Conservation (phyloP, 768 basidiomycete species). For the Psilocybe azurescens region DNA sequence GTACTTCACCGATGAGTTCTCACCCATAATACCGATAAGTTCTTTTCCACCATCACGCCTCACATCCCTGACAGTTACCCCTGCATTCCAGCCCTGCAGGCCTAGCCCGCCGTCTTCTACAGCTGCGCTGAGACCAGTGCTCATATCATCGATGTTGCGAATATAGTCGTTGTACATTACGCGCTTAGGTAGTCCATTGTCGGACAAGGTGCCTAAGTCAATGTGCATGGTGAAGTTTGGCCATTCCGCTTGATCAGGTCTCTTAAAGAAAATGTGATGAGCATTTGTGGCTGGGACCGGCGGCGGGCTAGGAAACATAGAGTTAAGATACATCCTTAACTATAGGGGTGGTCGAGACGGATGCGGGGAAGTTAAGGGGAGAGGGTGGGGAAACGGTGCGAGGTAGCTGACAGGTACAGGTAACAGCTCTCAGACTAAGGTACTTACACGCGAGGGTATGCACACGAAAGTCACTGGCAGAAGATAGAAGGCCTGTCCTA, state of each 20-base stretch:
- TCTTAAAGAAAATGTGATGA: slow-evolving; percentile 57
- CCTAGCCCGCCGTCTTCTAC: slow-evolving; percentile 61
- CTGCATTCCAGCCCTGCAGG: slow-evolving; percentile 46
- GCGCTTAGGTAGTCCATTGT: slow-evolving; percentile 22
- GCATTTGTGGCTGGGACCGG: slow-evolving; percentile 53
- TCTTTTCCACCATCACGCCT: slow-evolving; percentile 38
- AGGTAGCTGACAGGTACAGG: too few relatives aligned
- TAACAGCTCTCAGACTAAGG: too few relatives aligned
- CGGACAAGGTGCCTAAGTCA: slow-evolving; percentile 38
- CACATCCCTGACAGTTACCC: slow-evolving; percentile 49
- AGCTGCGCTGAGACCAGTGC: slow-evolving; percentile 60
- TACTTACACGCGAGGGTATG: too few relatives aligned
- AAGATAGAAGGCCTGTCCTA: too few relatives aligned
- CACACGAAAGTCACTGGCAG: too few relatives aligned
- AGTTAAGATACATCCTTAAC: slow-evolving; percentile 48
- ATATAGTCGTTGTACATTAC: slow-evolving; percentile 53
- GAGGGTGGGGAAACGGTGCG: not conserved
- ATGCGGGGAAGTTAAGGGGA: not conserved
- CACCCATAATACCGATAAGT: slow-evolving; percentile 71
- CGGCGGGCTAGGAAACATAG: slow-evolving; percentile 58
- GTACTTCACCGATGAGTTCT: slow-evolving; percentile 65
- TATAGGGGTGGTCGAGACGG: not conserved
- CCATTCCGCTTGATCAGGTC: slow-evolving; percentile 59
- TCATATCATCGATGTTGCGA: slow-evolving; percentile 54
- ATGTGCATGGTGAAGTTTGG: slow-evolving; percentile 61